Conservation (phyloP, 257 asterid genomes). For the Coffea canephora region DNA sequence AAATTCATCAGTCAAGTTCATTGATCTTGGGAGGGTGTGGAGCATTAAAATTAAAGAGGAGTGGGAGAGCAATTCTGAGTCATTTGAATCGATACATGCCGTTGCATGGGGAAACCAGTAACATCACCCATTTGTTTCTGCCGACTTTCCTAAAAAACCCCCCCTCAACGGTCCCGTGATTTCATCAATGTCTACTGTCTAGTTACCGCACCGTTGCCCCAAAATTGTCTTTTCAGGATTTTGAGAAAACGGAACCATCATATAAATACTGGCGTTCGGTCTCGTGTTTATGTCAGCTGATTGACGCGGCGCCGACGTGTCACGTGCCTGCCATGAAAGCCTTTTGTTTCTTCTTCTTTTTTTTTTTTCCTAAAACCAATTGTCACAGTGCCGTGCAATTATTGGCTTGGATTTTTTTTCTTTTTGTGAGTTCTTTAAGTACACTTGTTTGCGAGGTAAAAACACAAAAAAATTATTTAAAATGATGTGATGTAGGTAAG, state of each 20-base stretch:
- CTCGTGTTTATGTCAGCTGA: background rate
- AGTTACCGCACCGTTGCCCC: background rate
- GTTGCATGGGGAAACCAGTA: background rate
- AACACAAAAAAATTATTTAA: background rate
- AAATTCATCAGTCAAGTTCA: background rate
- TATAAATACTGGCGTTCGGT: background rate
- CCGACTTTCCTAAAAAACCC: background rate
- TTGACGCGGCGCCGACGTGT: slow-evolving; percentile 20
- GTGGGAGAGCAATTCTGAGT: background rate
- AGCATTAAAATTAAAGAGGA: background rate
- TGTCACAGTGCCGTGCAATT: too few relatives aligned
- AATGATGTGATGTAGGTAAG: too few relatives aligned
- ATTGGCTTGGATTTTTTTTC: too few relatives aligned
- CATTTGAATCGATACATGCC: background rate
- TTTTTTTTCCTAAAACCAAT: too few relatives aligned
- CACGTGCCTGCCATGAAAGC: slow-evolving; percentile 25
- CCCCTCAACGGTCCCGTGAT: background rate
- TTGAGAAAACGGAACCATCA: background rate
- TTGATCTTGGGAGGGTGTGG: background rate
- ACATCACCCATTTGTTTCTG: background rate
- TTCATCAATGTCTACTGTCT: background rate
- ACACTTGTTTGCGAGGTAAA: too few relatives aligned
- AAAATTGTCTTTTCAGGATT: slow-evolving; percentile 13
- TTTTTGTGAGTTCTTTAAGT: too few relatives aligned
- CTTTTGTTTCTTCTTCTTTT: background rate